Evolutionary conservation across 2,329 filamentous ascomycete species (phyloP).

Genomic region (Paecilomyces niveus): DNA sequence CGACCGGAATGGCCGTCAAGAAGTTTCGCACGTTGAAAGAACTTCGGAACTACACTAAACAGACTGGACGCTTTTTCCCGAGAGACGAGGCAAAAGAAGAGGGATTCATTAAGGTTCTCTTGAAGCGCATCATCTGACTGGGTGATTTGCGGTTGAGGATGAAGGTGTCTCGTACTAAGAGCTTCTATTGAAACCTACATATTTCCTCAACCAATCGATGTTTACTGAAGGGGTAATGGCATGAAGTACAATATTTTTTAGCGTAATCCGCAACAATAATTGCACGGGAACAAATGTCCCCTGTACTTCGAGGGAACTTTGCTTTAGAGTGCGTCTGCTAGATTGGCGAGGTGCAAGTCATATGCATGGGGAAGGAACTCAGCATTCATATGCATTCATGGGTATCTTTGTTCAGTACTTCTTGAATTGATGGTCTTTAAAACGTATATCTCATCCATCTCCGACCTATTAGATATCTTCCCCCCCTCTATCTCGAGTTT

Average conservation of each 20-base stretch:
- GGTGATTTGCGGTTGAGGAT: neutral
- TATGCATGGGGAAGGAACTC: no score
- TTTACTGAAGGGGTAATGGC: neutral
- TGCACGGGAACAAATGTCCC: no score
- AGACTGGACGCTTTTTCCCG: neutral
- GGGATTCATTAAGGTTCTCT: slow-evolving; percentile 11
- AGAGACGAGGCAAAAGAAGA: slow-evolving; percentile 13
- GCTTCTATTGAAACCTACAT: neutral
- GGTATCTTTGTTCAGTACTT: no score
- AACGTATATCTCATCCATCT: no score
- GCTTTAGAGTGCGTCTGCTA: no score
- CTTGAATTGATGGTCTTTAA: no score
- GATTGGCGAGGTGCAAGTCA: no score
- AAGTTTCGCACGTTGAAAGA: slow-evolving; percentile 8
- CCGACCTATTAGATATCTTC: no score
- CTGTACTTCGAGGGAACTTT: no score
- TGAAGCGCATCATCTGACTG: slow-evolving; percentile 7
- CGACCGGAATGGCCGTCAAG: slow-evolving; percentile 1
- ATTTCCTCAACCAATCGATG: neutral
- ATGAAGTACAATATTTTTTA: neutral
- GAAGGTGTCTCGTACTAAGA: neutral
- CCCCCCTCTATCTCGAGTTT: no score
- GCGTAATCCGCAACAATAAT: no score
- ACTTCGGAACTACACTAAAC: slow-evolving; percentile 12
- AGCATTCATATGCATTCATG: no score